Percentiles rank a stretch among this genome's conserved stretches.
Evolutionary conservation across 192 early-diverging fungal genomes (phyloP).

Genomic region (Coemansia asiatica): DNA sequence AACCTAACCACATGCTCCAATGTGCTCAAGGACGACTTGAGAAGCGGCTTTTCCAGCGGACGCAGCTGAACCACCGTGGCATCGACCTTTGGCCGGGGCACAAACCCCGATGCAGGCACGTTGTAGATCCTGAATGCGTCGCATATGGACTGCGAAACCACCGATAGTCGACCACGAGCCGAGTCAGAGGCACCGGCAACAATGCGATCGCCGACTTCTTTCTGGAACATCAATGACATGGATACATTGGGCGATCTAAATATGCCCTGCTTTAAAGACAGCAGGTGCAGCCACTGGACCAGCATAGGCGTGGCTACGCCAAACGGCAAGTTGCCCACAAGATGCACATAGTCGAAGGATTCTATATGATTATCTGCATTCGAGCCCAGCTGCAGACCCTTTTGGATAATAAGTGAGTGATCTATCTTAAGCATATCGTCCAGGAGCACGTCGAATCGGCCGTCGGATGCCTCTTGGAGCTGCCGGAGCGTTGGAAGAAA

Average conservation of each 20-base stretch:
- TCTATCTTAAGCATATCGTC: slow-evolving; percentile 67
- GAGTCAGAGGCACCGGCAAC: slow-evolving; percentile 55
- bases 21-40: slow-evolving; percentile 54
- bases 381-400: slow-evolving; percentile 18
- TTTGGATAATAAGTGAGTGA: slow-evolving; percentile 56
- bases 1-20: slow-evolving; percentile 64
- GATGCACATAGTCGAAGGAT: slow-evolving; percentile 52
- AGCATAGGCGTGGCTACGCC: slow-evolving; percentile 71
- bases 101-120: slow-evolving; percentile 64
- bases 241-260: slow-evolving; percentile 56
- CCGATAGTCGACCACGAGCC: slow-evolving; percentile 65
- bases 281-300: slow-evolving; percentile 69
- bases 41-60: slow-evolving; percentile 50
- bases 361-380: slow-evolving; percentile 14
- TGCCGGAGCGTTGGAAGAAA: slow-evolving; percentile 72
- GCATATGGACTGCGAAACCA: slow-evolving; percentile 72
- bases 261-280: slow-evolving; percentile 58
- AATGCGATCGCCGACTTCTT: slow-evolving; percentile 72
- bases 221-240: slow-evolving; percentile 86
- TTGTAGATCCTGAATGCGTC: slow-evolving; percentile 63
- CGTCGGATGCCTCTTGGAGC: slow-evolving; percentile 66
- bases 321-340: slow-evolving; percentile 82
- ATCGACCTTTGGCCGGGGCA: slow-evolving; percentile 76
- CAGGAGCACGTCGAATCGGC: slow-evolving; percentile 58
- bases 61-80: slow-evolving; percentile 70